Base-by-base conservation (phyloP, 1,284 basidiomycete genomes). In the Leccinum laetum region DNA sequence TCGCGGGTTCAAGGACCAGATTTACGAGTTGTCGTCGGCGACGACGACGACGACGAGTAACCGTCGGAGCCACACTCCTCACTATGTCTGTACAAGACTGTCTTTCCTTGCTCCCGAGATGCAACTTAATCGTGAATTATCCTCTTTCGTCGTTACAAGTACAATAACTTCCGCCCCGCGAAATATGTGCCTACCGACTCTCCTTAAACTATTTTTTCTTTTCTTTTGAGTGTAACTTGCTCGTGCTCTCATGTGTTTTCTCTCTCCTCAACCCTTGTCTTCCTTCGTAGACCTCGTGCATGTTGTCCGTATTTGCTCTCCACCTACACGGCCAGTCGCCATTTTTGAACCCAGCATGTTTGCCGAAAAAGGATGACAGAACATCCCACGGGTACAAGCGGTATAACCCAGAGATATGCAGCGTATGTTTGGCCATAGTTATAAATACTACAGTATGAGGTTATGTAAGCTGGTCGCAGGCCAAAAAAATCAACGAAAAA, bases 1-100 rank as follows among this genome's bases (percentile, higher is more conserved):
- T 84, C 95, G 96, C 80, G 98, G 98, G 16, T 99, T 99, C 91
- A 98, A 98, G 81, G 97, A 99, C 79, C 97, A 99, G 80, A 99
- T 99, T 73, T 99, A 99, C 83, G 97, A 99, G 79, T 92, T 99
- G 53, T 99, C 29, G 29, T 32, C 29, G 29, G 29, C 32, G 29
- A n/a, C 59, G 87, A 91, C 64, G 86, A 88, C 49, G 86, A 86
- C 69, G 84, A 84, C 6, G 81, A 83, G 61, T 81, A 69, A 74
- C 64, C 69, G 49, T 61, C 55, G 16, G 56, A 60, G 37, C 11
- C 56, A n/a, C 26, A 32, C 46, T 29, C 6, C 0, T 61, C 29
- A 64, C 60, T 56, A 64, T 35, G 52, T 65, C 60, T 64, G 26
- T 55, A 67, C 67, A 72, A 68, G 65, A 68, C 64, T 24, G 18